phyloP scores from a whole-genome alignment of 345 rosid species.

The Trapa incisa region DNA sequence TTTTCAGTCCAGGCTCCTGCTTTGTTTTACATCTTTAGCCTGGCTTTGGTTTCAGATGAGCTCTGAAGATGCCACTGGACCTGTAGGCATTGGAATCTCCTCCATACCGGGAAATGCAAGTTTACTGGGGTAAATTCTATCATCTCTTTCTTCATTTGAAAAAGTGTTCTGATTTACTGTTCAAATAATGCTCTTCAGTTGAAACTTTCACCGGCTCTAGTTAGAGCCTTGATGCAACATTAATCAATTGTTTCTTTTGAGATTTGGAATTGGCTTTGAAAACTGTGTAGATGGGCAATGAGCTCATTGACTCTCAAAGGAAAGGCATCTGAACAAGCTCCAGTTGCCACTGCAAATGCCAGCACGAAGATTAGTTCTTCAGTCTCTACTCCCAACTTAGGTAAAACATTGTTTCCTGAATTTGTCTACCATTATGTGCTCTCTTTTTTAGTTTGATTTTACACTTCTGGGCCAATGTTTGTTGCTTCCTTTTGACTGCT shows the following conservation, averaged over 20 bases:
- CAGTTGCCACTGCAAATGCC: constrained; percentile 50
- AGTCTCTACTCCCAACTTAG: constrained; percentile 52
- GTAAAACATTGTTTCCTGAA: constrained; percentile 22
- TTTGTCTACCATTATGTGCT: not conserved
- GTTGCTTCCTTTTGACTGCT: not conserved
- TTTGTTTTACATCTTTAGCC: not conserved
- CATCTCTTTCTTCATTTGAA: not conserved
- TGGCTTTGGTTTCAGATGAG: constrained; percentile 22
- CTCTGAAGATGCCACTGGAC: constrained; percentile 41
- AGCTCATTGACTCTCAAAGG: constrained; percentile 94
- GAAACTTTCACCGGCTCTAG: not conserved
- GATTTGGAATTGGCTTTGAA: constrained; percentile 5
- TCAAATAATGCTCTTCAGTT: not conserved
- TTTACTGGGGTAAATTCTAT: constrained; percentile 65
- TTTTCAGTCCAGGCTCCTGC: not conserved
- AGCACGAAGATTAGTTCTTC: constrained; percentile 27
- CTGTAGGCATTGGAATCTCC: constrained; percentile 44
- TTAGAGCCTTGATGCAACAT: not conserved
- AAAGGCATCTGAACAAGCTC: constrained; percentile 71
- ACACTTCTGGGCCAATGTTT: constrained; percentile 1
- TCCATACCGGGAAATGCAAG: constrained; percentile 77
- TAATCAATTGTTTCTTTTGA: not conserved
- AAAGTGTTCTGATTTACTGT: not conserved
- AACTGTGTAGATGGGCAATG: constrained; percentile 82
- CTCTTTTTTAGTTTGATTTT: not conserved